Evolutionary conservation across 225 moss, liverwort and hornwort species (phyloP), one percentile per base, ranked within the genome.

Genomic region (Bryum argenteum): DNA sequence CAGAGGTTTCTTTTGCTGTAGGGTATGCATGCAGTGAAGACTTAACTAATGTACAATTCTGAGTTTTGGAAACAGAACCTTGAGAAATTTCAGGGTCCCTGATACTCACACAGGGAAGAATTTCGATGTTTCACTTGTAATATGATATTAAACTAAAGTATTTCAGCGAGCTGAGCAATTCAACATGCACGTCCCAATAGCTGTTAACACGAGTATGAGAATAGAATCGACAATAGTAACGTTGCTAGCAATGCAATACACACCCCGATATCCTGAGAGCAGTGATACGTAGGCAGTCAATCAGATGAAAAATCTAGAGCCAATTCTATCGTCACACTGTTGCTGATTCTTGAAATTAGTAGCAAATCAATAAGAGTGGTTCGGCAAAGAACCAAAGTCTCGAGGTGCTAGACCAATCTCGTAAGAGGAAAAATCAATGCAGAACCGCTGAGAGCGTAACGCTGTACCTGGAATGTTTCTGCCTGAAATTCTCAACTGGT

Each of bases 401-500:
- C 26, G 10, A 17, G 18, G 45, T 5, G 9, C 18, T 50, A 19
- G 6, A 66, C 53, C 13, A 33, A 33, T 72, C 62, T 51, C 37
- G 20, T 41, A 17, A 67, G 40, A 68, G 24, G 51, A 55, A 28
- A n/a, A 47, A 47, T 47, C 47, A 47, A 51, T 61, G 39, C 68
- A 42, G 26, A 57, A 73, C 21, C 40, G 20, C 24, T 58, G 51
- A 61, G 44, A 67, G 38, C 16, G 13, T 26, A 57, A 48, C 48
- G 65, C 58, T 43, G 58, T 74, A 84, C 84, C 84, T 80, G 78
- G 54, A 74, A 40, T 9, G 38, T 52, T 66, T 67, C 58, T 74
- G 44, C 62, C 51, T 10, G 71, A 58, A 63, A 24, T 58, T 33
- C 71, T 71, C 67, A 71, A 17, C 59, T 71, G 69, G 40, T 58